Evolutionary conservation across 768 basidiomycete genomes (phyloP), one percentile per base, ranked within the genome.

Genomic region (Boletus huronensis): DNA sequence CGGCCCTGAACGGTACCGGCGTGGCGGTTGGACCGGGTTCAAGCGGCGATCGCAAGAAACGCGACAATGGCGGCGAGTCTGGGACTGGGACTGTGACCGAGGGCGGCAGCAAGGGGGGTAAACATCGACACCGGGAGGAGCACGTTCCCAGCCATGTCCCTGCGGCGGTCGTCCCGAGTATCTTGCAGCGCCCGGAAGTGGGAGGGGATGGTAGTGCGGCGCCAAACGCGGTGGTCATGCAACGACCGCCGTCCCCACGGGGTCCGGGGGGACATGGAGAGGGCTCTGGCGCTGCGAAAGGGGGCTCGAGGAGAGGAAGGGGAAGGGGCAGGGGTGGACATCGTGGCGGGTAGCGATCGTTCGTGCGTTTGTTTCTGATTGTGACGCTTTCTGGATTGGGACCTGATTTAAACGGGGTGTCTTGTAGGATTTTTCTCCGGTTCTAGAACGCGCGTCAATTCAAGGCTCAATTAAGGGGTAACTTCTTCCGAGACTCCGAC

Each of bases 1-100:
- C 82, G 7, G 88, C 88, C 8, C 69, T 90, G 28, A 88, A 70
- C 53, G 82, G 85, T 0, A 82, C 82, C 0, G 84, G 83, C 6
- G 81, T 82, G 5, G 60, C 42, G 1, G 68, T 76, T n/a, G 63
- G 57, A 3, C 54, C 65, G 1, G 13, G 35, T 6, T 23, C 60
- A 2, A 8, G 26, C 4, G 58, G 64, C 32, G 72, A 76, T 25
- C 66, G 72, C 19, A 75, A 72, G 63, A 64, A 59, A 35, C 70
- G 68, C 9, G 75, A 74, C 60, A 73, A 63, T 56, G 69, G 69
- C 8, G 68, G 63, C 36, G 64, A 66, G 13, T 36, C 45, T 19
- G 40, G 38, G 14, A 7, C 43, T 16, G n/a, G 31, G 14, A 17
- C 45, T 47, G 31, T 10, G 6, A 28, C 31, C 13, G 46, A 46